phyloP scores from a whole-genome alignment of 148 eudicot genomes.

The Rhododendron kiyosumense region DNA sequence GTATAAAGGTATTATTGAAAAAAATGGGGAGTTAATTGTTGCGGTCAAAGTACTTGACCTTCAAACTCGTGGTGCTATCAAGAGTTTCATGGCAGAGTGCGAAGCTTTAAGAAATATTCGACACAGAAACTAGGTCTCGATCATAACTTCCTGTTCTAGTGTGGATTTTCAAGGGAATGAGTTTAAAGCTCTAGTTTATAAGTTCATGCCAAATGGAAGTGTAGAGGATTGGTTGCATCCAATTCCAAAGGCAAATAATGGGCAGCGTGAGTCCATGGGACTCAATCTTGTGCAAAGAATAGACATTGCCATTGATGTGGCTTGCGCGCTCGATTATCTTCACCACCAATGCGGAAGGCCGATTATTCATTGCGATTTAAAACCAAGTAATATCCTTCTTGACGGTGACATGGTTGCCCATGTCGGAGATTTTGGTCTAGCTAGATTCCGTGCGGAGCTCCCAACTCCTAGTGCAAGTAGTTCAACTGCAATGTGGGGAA shows the following conservation, averaged over 20 bases:
- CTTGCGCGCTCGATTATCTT: constrained; percentile 7
- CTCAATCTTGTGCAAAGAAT: neutral
- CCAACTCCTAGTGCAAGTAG: neutral
- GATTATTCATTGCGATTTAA: neutral
- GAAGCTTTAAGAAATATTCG: neutral
- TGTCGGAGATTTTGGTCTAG: neutral
- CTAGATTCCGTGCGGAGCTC: neutral
- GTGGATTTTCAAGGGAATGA: neutral
- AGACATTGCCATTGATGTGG: neutral
- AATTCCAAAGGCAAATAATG: neutral
- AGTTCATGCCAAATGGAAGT: neutral
- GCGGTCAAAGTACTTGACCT: neutral
- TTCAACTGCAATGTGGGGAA: too few species aligned
- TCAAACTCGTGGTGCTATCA: neutral
- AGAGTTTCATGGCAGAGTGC: neutral
- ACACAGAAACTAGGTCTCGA: neutral
- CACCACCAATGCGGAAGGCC: neutral
- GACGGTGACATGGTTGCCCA: neutral
- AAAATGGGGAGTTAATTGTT: neutral
- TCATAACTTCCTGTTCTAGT: neutral
- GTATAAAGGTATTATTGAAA: neutral
- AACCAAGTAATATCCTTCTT: neutral
- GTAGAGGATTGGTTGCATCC: neutral
- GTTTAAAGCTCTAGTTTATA: neutral
- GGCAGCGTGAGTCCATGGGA: neutral